Percentiles rank a stretch among this genome's conserved stretches.
phyloP scores from a whole-genome alignment of 495 filamentous ascomycete genomes.

The Penicillium longicatenatum region DNA sequence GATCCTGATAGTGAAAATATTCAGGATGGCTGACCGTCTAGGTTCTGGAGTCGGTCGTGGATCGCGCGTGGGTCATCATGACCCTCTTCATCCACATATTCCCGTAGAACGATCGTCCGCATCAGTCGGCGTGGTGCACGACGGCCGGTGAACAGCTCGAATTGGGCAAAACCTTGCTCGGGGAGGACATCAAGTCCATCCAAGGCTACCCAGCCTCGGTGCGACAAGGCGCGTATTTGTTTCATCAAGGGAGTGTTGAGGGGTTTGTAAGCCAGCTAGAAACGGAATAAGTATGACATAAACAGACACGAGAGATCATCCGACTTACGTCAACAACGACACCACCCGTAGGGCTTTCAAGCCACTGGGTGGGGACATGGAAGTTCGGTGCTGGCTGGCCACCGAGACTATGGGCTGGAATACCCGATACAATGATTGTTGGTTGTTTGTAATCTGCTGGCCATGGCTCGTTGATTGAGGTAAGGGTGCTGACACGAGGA shows the following conservation, averaged over 20 bases:
- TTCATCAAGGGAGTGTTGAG: conserved; percentile 69
- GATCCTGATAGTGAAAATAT: not conserved
- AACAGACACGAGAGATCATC: not conserved
- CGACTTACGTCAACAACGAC: conserved; percentile 70
- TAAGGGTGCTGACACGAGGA: conserved; percentile 55
- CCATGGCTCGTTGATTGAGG: conserved; percentile 61
- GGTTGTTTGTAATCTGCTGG: conserved; percentile 63
- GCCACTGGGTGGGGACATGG: conserved; percentile 69
- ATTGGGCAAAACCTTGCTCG: conserved; percentile 80
- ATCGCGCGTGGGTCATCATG: conserved; percentile 38
- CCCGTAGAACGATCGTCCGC: conserved; percentile 47
- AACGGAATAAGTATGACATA: conserved; percentile 2
- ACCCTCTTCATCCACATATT: conserved; percentile 43
- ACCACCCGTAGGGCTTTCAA: conserved; percentile 74
- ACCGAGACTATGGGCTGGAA: conserved; percentile 66
- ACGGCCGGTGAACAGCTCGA: conserved; percentile 77
- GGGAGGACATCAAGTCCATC: conserved; percentile 77
- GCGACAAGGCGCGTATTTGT: conserved; percentile 60
- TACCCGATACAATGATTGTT: conserved; percentile 73
- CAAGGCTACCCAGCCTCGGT: conserved; percentile 69
- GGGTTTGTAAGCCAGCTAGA: conserved; percentile 69
- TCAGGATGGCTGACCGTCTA: conserved; percentile 44
- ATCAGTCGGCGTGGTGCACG: conserved; percentile 72
- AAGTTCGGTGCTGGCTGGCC: conserved; percentile 67
- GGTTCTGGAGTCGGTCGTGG: conserved; percentile 34